Base-by-base conservation (phyloP, 1,284 basidiomycete genomes). In the Austroboletus olivaceoglutinosus region DNA sequence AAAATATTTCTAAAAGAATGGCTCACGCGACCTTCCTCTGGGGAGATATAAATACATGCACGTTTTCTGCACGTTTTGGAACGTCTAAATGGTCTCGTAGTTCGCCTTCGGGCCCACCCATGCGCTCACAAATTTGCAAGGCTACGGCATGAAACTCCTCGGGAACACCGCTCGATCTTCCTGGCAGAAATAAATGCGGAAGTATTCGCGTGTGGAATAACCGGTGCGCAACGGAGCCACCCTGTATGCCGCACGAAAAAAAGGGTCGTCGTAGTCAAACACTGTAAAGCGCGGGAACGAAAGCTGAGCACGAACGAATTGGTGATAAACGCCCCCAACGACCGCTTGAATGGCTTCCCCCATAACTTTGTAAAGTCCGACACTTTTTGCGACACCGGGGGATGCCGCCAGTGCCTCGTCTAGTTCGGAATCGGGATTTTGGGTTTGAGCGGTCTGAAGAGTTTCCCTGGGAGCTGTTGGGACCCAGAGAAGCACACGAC, bases 321-420 rank as follows among this genome's bases (percentile, higher is more conserved):
- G 86, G 59, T 86, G 81, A 61, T 82, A 89, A 12, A 90, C 77
- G 2, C 83, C 87, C 23, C 89, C 89, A 30, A 90, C 67, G n/a
- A 90, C 73, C 2, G 86, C 88, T 56, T 86, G 80, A 3, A 91
- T 85, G 0, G 83, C 76, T 47, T 86, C 82, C 7, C 89, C 89
- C 60, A 86, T 80, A 23, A 91, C 81, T 62, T 90, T 91, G 62
- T 85, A 86, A 54, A 90, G 63, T 3, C 89, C 89, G 1, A 84
- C 77, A 46, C 76, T 75, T 54, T 69, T 69, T 47, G 78, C 61
- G 11, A 76, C 63, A 51, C 60, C 48, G 23, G 65, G 62, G 40
- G 63, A 59, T 46, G 48, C 50, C 1, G 40, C 27, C 48, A 70
- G 41, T 15, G 64, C 63, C 15, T 58, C 56, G 36, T 61, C 51